Percentiles rank a stretch among this genome's conserved stretches.
phyloP scores from a whole-genome alignment of 495 filamentous ascomycete genomes.

The Daldinia caldariorum region DNA sequence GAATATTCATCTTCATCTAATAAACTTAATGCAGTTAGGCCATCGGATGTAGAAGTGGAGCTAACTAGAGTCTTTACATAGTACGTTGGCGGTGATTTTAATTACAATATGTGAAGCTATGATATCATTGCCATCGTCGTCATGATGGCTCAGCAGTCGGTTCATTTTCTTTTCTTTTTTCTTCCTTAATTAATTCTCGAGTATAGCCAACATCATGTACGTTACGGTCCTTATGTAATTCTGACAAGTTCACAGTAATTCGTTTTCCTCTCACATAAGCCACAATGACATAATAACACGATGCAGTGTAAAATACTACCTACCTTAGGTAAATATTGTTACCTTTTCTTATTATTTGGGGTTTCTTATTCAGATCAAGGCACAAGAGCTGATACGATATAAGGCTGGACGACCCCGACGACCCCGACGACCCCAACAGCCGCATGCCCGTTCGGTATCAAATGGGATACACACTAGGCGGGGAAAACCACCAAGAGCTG shows the following conservation, averaged over 20 bases:
- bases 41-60: slow-evolving; percentile 22
- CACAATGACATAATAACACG: slow-evolving; percentile 1
- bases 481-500: slow-evolving; percentile 28
- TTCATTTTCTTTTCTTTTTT: not conserved
- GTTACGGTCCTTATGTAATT: not conserved
- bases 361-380: slow-evolving; percentile 31
- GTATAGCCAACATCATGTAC: too few relatives aligned
- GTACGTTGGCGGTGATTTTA: slow-evolving; percentile 19
- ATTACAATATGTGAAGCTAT: slow-evolving; percentile 29
- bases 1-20: slow-evolving; percentile 29
- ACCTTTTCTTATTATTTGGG: not conserved
- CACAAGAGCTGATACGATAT: slow-evolving; percentile 35
- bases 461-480: slow-evolving; percentile 7
- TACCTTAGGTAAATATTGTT: too few relatives aligned
- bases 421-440: slow-evolving; percentile 15
- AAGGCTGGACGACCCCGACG: slow-evolving; percentile 38
- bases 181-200: too few relatives aligned
- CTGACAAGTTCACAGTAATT: not conserved
- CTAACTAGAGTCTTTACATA: slow-evolving; percentile 1
- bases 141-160: not conserved
- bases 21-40: slow-evolving; percentile 26
- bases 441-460: slow-evolving; percentile 1
- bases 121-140: slow-evolving; percentile 18
- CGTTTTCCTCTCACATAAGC: slow-evolving; percentile 3
- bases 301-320: slow-evolving; percentile 11